Percentiles rank a stretch among this genome's conserved stretches.
These are phyloP conservation scores for Acanthamoeba culbertsoni DNA, from an alignment of 208 protist genomes.

Conservation along the genomic window DNA sequence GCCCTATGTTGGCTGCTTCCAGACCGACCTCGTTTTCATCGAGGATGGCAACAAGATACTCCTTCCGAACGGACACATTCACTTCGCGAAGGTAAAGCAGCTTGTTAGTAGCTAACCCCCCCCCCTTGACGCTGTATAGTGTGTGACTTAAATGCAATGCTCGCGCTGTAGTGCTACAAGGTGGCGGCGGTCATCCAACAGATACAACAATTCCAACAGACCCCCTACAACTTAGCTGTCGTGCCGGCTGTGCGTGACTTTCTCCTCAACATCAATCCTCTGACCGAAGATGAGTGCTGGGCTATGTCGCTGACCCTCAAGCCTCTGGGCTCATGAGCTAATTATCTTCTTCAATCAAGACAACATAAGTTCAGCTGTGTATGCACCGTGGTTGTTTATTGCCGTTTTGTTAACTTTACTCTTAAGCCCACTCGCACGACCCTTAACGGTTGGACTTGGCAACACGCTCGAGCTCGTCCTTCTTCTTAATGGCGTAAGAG, in stretches of 20 bases:
- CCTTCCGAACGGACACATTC: conserved; percentile 18
- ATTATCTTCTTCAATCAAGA: neutral
- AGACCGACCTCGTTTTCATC: conserved; percentile 75
- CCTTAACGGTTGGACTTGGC: conserved; percentile 99
- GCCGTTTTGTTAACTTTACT: conserved; percentile 40
- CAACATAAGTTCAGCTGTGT: neutral
- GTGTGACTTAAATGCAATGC: neutral
- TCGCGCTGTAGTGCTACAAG: neutral
- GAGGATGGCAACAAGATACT: conserved; percentile 66
- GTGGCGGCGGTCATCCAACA: conserved; percentile 38
- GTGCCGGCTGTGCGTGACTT: neutral
- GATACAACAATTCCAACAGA: conserved; percentile 62
- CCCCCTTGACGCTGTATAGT: neutral
- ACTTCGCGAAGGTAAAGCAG: conserved; percentile 33
- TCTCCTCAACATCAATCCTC: conserved; percentile 9
- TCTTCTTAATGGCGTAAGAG: conserved; percentile 99
- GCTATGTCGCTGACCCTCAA: neutral
- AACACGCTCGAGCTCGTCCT: conserved; percentile 99
- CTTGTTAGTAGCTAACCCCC: neutral
- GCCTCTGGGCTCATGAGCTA: neutral
- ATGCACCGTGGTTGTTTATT: neutral
- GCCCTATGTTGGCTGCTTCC: conserved; percentile 73
- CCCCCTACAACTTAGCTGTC: conserved; percentile 6
- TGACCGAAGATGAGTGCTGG: conserved; percentile 46
- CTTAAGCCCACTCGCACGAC: neutral